Conservation (phyloP, 148 eudicot species). For the Fagopyrum homotropicum region DNA sequence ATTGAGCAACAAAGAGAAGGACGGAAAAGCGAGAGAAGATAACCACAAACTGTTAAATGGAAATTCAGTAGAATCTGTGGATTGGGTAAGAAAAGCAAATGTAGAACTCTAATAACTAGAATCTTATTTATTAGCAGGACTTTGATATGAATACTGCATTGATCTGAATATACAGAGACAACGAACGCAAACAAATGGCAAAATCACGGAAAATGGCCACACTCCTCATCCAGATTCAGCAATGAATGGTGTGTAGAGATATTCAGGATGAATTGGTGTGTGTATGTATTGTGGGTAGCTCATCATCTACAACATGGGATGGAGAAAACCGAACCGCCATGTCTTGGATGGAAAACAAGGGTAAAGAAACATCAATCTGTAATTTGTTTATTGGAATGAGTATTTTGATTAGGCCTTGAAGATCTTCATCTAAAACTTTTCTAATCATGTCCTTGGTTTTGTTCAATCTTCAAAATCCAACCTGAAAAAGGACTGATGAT, state of each 20-base stretch:
- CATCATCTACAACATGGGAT: constrained; percentile 1
- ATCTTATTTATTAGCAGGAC: not conserved
- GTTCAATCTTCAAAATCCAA: not conserved
- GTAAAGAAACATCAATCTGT: constrained; percentile 4
- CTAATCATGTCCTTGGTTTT: not conserved
- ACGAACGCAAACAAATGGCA: constrained; percentile 77
- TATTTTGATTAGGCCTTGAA: constrained; percentile 1
- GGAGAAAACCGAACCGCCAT: not conserved
- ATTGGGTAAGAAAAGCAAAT: constrained; percentile 50
- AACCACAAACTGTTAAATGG: constrained; percentile 73
- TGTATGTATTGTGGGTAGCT: not conserved
- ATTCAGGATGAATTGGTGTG: not conserved
- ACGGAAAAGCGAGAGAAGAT: constrained; percentile 69
- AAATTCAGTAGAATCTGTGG: constrained; percentile 51
- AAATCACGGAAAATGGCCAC: constrained; percentile 41
- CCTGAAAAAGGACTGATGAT: not conserved
- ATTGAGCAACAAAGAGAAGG: constrained; percentile 54
- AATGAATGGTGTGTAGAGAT: constrained; percentile 50
- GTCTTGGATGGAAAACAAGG: not conserved
- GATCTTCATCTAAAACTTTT: not conserved
- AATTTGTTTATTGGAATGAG: constrained; percentile 3
- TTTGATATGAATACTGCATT: constrained; percentile 2
- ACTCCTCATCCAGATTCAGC: constrained; percentile 44
- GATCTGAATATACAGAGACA: constrained; percentile 46
- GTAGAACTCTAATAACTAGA: not conserved